These are phyloP conservation scores for Candida krabiensis DNA, from an alignment of 805 yeast species.

Conservation along the genomic window DNA sequence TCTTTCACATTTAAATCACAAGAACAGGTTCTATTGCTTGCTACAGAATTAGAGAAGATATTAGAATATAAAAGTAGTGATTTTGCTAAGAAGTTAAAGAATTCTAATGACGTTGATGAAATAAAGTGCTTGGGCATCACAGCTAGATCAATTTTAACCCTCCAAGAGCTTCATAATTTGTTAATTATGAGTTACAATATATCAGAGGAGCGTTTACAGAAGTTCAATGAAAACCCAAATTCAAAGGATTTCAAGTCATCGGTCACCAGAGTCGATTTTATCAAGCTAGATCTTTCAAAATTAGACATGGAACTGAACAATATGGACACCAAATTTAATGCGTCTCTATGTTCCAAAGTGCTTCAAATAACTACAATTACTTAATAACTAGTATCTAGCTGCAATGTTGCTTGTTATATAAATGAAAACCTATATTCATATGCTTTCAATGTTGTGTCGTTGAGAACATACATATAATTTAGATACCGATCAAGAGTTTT, in stretches of 20 bases:
- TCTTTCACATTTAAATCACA: conserved; percentile 38
- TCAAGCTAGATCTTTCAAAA: conserved; percentile 6
- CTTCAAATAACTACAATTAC: too few species aligned
- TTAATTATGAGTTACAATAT: conserved; percentile 21
- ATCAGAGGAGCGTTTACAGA: conserved; percentile 19
- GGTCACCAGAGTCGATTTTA: conserved; percentile 12
- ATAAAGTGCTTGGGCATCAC: conserved; percentile 9
- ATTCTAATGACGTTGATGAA: conserved; percentile 8
- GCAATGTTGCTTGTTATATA: too few species aligned
- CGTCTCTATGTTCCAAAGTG: conserved; percentile 3
- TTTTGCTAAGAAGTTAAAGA: conserved; percentile 26
- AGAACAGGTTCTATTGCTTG: conserved; percentile 52
- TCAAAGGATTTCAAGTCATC: conserved; percentile 19
- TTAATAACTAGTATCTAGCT: too few species aligned
- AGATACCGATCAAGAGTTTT: conserved; percentile 35
- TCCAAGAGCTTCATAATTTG: conserved; percentile 14
- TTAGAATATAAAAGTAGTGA: conserved; percentile 43
- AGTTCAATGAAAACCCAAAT: conserved; percentile 19
- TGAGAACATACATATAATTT: too few species aligned
- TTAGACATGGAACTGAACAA: conserved; percentile 9
- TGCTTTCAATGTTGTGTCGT: too few species aligned
- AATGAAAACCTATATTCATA: too few species aligned
- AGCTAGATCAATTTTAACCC: conserved; percentile 18
- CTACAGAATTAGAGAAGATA: conserved; percentile 44
- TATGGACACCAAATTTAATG: neutral